Evolutionary conservation across 176 grass and related monocot genomes (phyloP).

Genomic region (Guadua angustifolia): DNA sequence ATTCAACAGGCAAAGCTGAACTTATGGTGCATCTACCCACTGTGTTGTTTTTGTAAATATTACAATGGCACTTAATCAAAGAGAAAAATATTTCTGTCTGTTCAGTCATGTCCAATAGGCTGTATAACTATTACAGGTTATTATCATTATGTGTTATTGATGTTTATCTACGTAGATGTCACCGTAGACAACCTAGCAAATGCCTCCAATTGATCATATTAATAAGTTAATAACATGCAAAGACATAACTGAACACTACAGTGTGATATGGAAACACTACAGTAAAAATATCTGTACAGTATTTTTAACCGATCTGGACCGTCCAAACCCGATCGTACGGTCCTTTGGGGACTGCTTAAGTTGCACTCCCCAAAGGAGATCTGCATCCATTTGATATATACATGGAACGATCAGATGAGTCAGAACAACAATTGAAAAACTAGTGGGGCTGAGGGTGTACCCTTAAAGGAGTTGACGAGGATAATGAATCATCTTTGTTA

Average conservation of each 20-base stretch:
- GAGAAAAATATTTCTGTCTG: slow-evolving; percentile 2
- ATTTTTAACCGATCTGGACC: too few species aligned
- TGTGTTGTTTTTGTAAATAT: slow-evolving; percentile 29
- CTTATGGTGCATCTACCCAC: background rate
- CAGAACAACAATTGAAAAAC: slow-evolving; percentile 6
- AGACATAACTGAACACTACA: slow-evolving; percentile 2
- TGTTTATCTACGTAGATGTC: background rate
- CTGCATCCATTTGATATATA: too few species aligned
- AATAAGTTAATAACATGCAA: slow-evolving; percentile 35
- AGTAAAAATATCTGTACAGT: too few species aligned
- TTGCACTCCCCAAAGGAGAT: too few species aligned
- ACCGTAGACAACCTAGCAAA: background rate
- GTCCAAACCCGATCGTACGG: too few species aligned
- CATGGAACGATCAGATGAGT: slow-evolving; percentile 19
- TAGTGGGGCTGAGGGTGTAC: slow-evolving; percentile 42
- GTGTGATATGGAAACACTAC: too few species aligned
- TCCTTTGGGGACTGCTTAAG: too few species aligned
- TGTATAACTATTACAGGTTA: slow-evolving; percentile 4
- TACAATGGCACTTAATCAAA: background rate
- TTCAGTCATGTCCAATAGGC: slow-evolving; percentile 17
- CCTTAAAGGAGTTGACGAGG: slow-evolving; percentile 73
- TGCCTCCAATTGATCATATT: background rate
- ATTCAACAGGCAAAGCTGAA: slow-evolving; percentile 7
- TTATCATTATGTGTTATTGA: background rate
- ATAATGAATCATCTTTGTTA: slow-evolving; percentile 85